These are phyloP conservation scores for Calonectria hawksworthii DNA, from an alignment of 2,329 filamentous ascomycete genomes.

Conservation along the genomic window DNA sequence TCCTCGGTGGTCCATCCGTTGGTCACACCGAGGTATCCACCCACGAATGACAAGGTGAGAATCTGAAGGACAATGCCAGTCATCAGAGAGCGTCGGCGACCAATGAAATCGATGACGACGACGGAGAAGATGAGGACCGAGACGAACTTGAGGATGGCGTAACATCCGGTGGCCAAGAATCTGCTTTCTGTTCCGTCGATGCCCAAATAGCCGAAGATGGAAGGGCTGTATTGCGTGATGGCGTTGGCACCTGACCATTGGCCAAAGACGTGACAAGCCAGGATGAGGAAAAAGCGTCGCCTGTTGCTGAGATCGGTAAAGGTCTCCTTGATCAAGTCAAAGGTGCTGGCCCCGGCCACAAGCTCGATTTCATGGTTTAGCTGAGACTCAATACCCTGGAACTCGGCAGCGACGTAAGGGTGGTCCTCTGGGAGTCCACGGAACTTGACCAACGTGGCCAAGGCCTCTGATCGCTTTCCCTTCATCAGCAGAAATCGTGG, in stretches of 20 bases:
- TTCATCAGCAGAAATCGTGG: conserved; percentile 44
- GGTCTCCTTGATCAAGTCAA: conserved; percentile 52
- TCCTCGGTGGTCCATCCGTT: conserved; percentile 38
- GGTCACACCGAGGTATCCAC: conserved; percentile 47
- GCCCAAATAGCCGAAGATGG: conserved; percentile 48
- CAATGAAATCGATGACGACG: conserved; percentile 49
- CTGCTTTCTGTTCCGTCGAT: conserved; percentile 41
- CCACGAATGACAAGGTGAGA: conserved; percentile 47
- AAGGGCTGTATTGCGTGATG: conserved; percentile 48
- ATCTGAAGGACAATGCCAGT: conserved; percentile 51
- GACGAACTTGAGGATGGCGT: conserved; percentile 47
- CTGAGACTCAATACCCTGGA: conserved; percentile 47
- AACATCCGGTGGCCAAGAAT: conserved; percentile 45
- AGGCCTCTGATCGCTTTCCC: conserved; percentile 35
- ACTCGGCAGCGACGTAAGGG: conserved; percentile 44
- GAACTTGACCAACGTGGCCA: conserved; percentile 38
- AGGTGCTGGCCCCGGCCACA: conserved; percentile 46
- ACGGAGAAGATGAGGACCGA: conserved; percentile 45
- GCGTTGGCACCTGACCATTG: conserved; percentile 49
- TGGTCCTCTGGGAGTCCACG: conserved; percentile 45
- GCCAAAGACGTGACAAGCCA: conserved; percentile 44
- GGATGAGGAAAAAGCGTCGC: conserved; percentile 49
- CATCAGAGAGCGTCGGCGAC: conserved; percentile 50
- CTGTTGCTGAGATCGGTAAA: conserved; percentile 45
- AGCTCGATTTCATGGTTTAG: conserved; percentile 52